phyloP scores from a whole-genome alignment of 1,284 basidiomycete species.

The Tilletiaria anomala region DNA sequence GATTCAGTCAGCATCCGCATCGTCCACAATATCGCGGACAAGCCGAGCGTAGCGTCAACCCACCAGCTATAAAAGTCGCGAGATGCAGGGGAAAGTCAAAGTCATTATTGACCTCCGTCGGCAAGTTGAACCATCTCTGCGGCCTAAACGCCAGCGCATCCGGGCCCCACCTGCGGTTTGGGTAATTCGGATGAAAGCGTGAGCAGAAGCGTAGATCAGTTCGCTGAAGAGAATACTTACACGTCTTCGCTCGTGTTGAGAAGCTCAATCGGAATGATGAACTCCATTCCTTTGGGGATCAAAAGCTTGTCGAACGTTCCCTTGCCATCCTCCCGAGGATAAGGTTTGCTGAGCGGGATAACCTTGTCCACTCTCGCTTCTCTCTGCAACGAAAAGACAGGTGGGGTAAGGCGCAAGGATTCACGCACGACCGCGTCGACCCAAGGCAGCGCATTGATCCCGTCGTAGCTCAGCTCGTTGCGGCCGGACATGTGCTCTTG shows the following conservation, averaged over 20 bases:
- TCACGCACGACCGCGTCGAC: slow-evolving; percentile 55
- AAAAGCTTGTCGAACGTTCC: slow-evolving; percentile 24
- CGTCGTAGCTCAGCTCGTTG: slow-evolving; percentile 41
- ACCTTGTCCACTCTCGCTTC: slow-evolving; percentile 8
- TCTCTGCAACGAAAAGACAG: slow-evolving; percentile 17
- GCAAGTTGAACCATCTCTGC: slow-evolving; percentile 23
- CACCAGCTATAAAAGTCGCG: no score
- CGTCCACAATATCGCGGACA: no score
- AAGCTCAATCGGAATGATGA: slow-evolving; percentile 20
- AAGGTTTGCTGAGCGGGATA: no score
- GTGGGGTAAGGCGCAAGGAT: slow-evolving; percentile 20
- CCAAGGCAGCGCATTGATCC: slow-evolving; percentile 54
- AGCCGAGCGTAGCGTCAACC: no score
- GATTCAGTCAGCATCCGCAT: no score
- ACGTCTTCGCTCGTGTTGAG: no score
- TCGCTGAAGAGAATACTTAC: slow-evolving; percentile 1
- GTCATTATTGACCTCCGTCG: slow-evolving; percentile 7
- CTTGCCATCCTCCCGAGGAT: no score
- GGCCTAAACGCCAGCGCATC: slow-evolving; percentile 26
- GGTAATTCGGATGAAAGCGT: no score
- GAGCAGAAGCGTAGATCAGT: no score
- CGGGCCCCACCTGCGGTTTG: no score
- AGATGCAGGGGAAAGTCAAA: no score
- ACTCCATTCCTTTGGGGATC: slow-evolving; percentile 15
- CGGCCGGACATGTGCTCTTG: slow-evolving; percentile 16